Evolutionary conservation across 2,329 filamentous ascomycete genomes (phyloP), one percentile per base, ranked within the genome.

Genomic region (Penicillium hordei): DNA sequence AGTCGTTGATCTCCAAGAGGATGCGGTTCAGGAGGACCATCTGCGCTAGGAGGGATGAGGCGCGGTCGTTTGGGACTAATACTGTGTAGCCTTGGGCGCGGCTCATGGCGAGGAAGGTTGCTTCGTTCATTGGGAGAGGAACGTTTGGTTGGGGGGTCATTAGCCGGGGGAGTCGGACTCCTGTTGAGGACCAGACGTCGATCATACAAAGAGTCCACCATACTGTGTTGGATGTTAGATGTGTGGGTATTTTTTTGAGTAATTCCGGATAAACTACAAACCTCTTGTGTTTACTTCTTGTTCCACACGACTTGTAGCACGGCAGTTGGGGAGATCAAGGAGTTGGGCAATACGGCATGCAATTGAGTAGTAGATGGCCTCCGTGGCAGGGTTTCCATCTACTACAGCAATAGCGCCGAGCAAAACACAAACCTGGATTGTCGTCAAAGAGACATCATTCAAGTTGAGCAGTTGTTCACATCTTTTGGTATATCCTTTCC

Each of bases 181-280:
- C 75, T 12, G 70, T 67, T 2, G 74, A 73, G 10, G 70, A 75
- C 76, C 75, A 78, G 19, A 73, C 68, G 51, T 78, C 76, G 44
- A 76, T 74, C 75, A 78, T 77, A 59, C 70, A 75, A 1, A 77
- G 61, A 2, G 73, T 69, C 76, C 75, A 77, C 73, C 74, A 78
- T 6, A 70, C 70, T 66, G 70, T 56, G 9, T 38, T 38, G 7
- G 1, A 17, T 15, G 33, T 59, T 48, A 54, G 36, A n/a, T 19
- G 46, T n/a, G 21, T 19, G 10, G n/a, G 8, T 25, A 21, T 10
- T 10, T 21, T 10, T 21, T 46, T 5, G 6, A 23, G 23, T 2
- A n/a, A 4, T 33, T 15, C 4, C 3, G 10, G 15, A 42, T 31
- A 21, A 7, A 60, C 60, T 15, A 55, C 45, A 25, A 19, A 60